Evolutionary conservation across 495 filamentous ascomycete genomes (phyloP).

Genomic region (Baudoinia panamericana): DNA sequence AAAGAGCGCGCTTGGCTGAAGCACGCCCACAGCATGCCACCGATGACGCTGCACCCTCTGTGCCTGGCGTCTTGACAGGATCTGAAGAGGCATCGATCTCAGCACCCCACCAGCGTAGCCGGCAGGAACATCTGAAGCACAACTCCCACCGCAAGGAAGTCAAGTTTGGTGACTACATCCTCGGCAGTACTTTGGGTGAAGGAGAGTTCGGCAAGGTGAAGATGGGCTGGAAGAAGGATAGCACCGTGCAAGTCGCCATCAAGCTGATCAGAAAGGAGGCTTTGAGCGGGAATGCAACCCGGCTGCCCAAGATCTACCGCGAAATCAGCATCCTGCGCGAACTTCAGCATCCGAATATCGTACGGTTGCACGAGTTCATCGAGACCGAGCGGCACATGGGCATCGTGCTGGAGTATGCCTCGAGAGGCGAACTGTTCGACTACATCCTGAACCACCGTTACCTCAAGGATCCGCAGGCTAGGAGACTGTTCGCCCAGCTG

Average conservation of each 20-base stretch:
- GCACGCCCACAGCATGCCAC: constrained; percentile 40
- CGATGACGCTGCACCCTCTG: constrained; percentile 38
- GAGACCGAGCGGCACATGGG: constrained; percentile 93
- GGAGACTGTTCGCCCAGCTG: constrained; percentile 86
- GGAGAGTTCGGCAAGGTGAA: constrained; percentile 99
- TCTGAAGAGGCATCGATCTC: constrained; percentile 49
- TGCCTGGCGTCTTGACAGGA: constrained; percentile 41
- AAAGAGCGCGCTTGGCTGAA: constrained; percentile 56
- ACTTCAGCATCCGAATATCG: constrained; percentile 89
- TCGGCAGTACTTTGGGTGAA: constrained; percentile 94
- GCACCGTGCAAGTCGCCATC: constrained; percentile 88
- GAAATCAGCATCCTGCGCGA: constrained; percentile 84
- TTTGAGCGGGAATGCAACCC: constrained; percentile 69
- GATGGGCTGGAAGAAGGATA: constrained; percentile 96
- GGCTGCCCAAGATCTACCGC: constrained; percentile 91
- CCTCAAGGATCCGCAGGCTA: constrained; percentile 80
- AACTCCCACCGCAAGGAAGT: constrained; percentile 55
- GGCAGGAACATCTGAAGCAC: constrained; percentile 60
- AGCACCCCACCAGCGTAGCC: constrained; percentile 48
- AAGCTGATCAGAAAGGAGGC: constrained; percentile 91
- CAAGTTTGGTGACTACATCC: constrained; percentile 84
- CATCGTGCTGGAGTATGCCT: constrained; percentile 96
- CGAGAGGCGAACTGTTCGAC: constrained; percentile 94
- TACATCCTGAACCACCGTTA: constrained; percentile 95
- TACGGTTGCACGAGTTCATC: constrained; percentile 94